Conservation (phyloP, 164 flowering plant genomes). For the Hamamelis virginiana region DNA sequence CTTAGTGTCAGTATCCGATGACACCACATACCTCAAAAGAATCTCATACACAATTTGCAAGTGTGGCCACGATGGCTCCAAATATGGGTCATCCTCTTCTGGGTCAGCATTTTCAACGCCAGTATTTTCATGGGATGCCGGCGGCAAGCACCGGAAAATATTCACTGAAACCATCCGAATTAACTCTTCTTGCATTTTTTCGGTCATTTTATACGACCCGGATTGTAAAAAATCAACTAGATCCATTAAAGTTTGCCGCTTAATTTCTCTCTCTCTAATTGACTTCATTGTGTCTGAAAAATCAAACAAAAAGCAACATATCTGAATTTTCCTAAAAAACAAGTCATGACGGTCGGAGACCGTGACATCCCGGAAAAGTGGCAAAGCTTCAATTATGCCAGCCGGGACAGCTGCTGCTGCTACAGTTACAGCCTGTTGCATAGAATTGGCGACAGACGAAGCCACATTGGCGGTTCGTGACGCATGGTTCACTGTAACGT, state of each 20-base stretch:
- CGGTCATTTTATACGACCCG: slow-evolving; percentile 14
- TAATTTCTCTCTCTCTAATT: slow-evolving; percentile 18
- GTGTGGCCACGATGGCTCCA: slow-evolving; percentile 40
- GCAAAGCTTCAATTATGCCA: no score
- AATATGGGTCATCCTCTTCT: slow-evolving; percentile 32
- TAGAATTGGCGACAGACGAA: no score
- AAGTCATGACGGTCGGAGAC: no score
- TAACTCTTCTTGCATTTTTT: slow-evolving; percentile 10
- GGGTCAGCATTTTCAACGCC: slow-evolving; percentile 20
- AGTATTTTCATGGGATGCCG: slow-evolving; percentile 25
- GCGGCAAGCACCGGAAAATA: slow-evolving; percentile 35
- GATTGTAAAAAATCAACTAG: slow-evolving; percentile 19
- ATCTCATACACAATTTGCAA: no score
- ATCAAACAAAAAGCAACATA: slow-evolving; percentile 12
- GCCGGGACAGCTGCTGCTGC: no score
- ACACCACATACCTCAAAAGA: slow-evolving; percentile 32
- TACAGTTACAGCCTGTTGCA: no score
- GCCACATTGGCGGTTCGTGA: no score
- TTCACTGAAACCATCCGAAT: slow-evolving; percentile 31
- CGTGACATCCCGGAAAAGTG: no score
- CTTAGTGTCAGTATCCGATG: slow-evolving; percentile 31
- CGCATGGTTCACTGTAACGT: no score
- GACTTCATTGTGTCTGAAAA: slow-evolving; percentile 9
- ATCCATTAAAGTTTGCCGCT: slow-evolving; percentile 14
- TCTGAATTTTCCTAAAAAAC: no score